A percentile compares a stretch with the other conserved stretches of the same genome.
These are phyloP conservation scores for Cyphellophora europaea DNA, from an alignment of 2,329 filamentous ascomycete species.

Conservation along the genomic window DNA sequence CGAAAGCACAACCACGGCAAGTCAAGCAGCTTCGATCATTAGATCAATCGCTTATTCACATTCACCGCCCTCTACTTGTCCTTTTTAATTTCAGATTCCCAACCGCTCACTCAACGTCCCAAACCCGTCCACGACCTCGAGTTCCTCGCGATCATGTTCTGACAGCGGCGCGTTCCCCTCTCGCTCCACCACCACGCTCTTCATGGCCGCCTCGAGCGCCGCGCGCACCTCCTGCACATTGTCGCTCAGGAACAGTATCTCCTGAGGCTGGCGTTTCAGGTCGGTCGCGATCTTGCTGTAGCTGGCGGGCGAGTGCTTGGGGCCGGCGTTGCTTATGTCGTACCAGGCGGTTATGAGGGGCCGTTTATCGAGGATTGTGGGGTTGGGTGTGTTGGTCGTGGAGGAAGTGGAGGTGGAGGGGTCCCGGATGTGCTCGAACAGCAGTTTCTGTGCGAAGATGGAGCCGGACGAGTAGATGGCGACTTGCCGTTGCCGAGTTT, in stretches of 20 bases:
- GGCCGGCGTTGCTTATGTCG: slow-evolving; percentile 16
- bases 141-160: slow-evolving; percentile 5
- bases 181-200: slow-evolving; percentile 11
- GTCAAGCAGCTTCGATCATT: too few relatives aligned
- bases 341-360: slow-evolving; percentile 10
- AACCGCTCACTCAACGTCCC: too few relatives aligned
- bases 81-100: too few relatives aligned
- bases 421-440: slow-evolving; percentile 13
- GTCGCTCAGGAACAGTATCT: slow-evolving; percentile 16
- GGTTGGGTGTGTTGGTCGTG: slow-evolving; percentile 1
- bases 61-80: too few relatives aligned
- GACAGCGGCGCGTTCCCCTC: slow-evolving; percentile 12
- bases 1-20: too few relatives aligned
- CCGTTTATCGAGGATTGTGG: slow-evolving; percentile 5
- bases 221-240: slow-evolving; percentile 14
- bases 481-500: slow-evolving; percentile 3
- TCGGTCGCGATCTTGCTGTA: slow-evolving; percentile 12
- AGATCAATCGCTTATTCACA: too few relatives aligned
- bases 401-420: slow-evolving; percentile 1
- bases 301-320: slow-evolving; percentile 9
- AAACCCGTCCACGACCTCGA: slow-evolving; percentile 7
- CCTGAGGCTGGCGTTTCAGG: slow-evolving; percentile 4
- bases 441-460: slow-evolving; percentile 15
- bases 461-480: slow-evolving; percentile 16
- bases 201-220: slow-evolving; percentile 10